Evolutionary conservation across 108 stramenopile genomes (phyloP).

Genomic region (Skeletonema marinoi): DNA sequence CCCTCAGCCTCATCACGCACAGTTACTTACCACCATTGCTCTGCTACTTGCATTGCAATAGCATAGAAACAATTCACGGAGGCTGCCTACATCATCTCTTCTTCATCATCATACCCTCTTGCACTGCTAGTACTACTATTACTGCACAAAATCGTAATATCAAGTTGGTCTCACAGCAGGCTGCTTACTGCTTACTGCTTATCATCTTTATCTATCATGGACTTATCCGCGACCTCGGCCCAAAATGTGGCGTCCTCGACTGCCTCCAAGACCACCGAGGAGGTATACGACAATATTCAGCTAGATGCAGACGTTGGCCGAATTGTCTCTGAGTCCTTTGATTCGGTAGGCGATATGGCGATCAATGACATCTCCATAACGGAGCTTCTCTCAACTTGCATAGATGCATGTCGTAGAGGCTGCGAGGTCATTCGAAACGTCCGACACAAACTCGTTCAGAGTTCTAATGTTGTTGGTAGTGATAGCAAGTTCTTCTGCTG

Average conservation of each 20-base stretch:
- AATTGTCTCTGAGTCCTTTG: background rate
- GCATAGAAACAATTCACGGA: too few species aligned
- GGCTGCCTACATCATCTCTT: too few species aligned
- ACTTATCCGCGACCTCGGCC: background rate
- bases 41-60: too few species aligned
- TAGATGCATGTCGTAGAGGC: constrained; percentile 67
- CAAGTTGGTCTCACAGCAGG: background rate
- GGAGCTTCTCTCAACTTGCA: constrained; percentile 64
- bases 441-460: constrained; percentile 12
- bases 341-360: background rate
- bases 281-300: background rate
- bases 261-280: background rate
- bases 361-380: constrained; percentile 48
- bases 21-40: too few species aligned
- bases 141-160: too few species aligned
- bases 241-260: background rate
- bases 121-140: too few species aligned
- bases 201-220: background rate
- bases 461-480: constrained; percentile 4
- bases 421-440: constrained; percentile 70
- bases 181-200: background rate
- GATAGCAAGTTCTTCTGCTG: constrained; percentile 1
- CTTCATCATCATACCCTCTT: too few species aligned
- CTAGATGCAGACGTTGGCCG: background rate
- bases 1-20: too few species aligned